phyloP scores from a whole-genome alignment of 768 basidiomycete species.

The Macrolepiota fuliginosa region DNA sequence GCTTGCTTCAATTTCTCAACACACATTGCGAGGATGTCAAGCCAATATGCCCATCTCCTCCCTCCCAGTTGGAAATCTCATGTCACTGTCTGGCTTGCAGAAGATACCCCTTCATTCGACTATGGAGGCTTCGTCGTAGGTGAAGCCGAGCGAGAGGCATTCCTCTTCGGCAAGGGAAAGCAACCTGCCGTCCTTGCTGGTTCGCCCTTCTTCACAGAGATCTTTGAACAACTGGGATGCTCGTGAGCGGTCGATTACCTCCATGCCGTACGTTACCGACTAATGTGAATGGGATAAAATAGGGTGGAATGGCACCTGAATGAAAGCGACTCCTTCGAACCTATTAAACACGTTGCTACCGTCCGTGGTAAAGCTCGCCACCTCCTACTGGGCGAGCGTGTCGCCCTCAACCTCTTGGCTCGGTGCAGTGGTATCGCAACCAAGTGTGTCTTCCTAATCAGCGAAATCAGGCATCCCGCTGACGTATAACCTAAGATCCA shows the following conservation, averaged over 20 bases:
- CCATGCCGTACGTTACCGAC: neutral
- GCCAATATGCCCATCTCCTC: conserved; percentile 62
- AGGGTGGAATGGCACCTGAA: conserved; percentile 93
- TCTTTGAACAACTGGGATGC: conserved; percentile 88
- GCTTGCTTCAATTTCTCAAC: neutral
- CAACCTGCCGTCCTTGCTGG: conserved; percentile 83
- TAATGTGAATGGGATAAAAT: neutral
- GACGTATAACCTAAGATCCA: conserved; percentile 55
- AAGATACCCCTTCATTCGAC: conserved; percentile 96
- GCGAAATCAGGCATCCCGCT: neutral
- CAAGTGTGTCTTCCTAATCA: conserved; percentile 50
- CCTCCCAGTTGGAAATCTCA: conserved; percentile 91
- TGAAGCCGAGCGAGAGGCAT: conserved; percentile 82
- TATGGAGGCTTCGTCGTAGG: conserved; percentile 97
- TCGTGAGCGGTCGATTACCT: conserved; percentile 50
- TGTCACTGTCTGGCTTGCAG: conserved; percentile 79
- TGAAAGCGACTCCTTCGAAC: conserved; percentile 81
- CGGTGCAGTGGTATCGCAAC: conserved; percentile 97
- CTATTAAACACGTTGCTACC: conserved; percentile 84
- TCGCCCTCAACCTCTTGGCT: conserved; percentile 90
- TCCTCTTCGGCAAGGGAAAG: conserved; percentile 87
- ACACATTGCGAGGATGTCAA: neutral
- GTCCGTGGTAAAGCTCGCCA: conserved; percentile 87
- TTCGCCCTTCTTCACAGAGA: conserved; percentile 92
- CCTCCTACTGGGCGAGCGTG: conserved; percentile 87